Base-by-base conservation (phyloP, 176 grass and related monocot genomes). In the Hyparrhenia diplandra region DNA sequence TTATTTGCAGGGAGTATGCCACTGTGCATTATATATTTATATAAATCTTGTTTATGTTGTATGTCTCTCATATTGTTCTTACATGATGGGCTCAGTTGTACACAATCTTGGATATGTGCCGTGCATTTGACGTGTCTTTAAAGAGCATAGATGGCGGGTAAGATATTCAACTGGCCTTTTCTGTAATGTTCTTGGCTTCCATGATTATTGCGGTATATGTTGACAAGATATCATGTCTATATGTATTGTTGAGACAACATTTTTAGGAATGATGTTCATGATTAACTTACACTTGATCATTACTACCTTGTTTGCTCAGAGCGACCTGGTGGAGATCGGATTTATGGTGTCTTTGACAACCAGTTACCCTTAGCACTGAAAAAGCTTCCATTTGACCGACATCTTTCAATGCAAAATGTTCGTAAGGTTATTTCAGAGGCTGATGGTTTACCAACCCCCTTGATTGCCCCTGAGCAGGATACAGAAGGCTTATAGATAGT, bases 121-220 rank as follows among this genome's bases (percentile, higher is more conserved):
- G 96, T 80, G 96, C 96, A 83, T 99, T 99, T 89, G 96, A 99
- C 70, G 92, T 74, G 88, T 99, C 72, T 99, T 99, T 55, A 99
- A 95, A 88, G 96, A 99, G 80, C 96, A 99, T 99, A 60, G 96
- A 99, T 91, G 96, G 96, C 78, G 96, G 96, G 96, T 99, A 91
- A 91, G 81, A 82, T 74, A 73, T 59, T 35, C 29, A 46, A 46
- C 71, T 51, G 6, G 13, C 25, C 14, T 70, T 81, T 69, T 37
- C 70, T 13, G 25, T 34, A 7, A 72, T 72, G 25, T 58, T 25
- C 20, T 51, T 82, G 45, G 18, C 24, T 79, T 76, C 1, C 31
- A 69, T 64, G 28, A 61, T 64, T 24, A 20, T 75, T 62, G 20
- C 71, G 55, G 55, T 62, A 76, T 18, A 21, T 80, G 4, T 54